A percentile compares a stretch with the other conserved stretches of the same genome.
Evolutionary conservation across 164 flowering plant species (phyloP).

Genomic region (Vitis labrusca): DNA sequence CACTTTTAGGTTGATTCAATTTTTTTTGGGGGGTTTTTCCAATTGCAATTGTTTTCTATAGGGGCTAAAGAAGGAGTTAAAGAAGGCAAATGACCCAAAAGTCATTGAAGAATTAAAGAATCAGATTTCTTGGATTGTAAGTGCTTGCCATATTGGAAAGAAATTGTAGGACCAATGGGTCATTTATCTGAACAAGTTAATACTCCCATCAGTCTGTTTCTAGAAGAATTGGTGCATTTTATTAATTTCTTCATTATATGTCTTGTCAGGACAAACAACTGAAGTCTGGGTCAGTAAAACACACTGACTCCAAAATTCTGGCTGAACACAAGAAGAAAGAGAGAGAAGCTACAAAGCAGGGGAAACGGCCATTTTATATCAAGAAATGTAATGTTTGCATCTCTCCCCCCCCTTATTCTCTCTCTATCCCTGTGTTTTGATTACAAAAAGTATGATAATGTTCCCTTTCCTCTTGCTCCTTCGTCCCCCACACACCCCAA

Average conservation of each 20-base stretch:
- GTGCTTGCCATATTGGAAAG: conserved; percentile 16
- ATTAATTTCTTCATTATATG: background rate
- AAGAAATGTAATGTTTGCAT: conserved; percentile 58
- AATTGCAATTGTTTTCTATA: conserved; percentile 21
- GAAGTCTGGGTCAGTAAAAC: conserved; percentile 50
- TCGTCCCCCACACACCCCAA: no score
- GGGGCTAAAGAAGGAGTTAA: conserved; percentile 63
- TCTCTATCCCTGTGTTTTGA: conserved; percentile 7
- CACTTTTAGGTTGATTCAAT: background rate
- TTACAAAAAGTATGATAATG: no score
- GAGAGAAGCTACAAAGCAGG: conserved; percentile 84
- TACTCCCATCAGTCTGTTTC: background rate
- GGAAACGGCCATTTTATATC: conserved; percentile 81
- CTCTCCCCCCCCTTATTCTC: conserved; percentile 22
- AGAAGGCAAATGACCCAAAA: conserved; percentile 54
- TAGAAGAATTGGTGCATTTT: background rate
- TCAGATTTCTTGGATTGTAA: conserved; percentile 72
- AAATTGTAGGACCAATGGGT: background rate
- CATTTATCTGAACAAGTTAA: background rate
- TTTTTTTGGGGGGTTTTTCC: no score
- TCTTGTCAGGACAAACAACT: conserved; percentile 64
- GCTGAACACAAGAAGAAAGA: conserved; percentile 88
- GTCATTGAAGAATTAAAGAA: conserved; percentile 44
- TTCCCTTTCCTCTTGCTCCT: no score
- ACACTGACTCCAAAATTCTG: conserved; percentile 53